Evolutionary conservation across 345 rosid species (phyloP), one percentile per base, ranked within the genome.

Genomic region (Viola odorata): DNA sequence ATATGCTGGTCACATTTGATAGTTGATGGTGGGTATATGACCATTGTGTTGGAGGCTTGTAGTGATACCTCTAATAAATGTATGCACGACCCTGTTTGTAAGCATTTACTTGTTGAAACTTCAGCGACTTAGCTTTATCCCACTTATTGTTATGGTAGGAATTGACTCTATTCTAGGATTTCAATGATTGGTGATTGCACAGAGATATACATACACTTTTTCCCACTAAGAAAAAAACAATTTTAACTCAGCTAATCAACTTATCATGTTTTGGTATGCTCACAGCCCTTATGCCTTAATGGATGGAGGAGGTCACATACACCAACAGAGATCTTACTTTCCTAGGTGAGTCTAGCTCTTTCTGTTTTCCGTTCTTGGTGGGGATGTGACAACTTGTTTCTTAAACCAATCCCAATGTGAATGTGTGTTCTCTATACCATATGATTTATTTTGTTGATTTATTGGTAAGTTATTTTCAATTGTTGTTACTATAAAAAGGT

Each of bases 281-380:
- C 70, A 70, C 74, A 89, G 98, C 60, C 70, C n/a, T 67, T 72
- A 67, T 42, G 60, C 41, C 48, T 74, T 69, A 62, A 65, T 76
- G 55, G 75, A 80, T 75, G 90, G 64, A 73, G 48, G 65, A 44
- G 75, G 63, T 23, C 75, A 76, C 65, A 61, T 71, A 57, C 69
- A 55, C 67, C 76, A 3, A 53, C 67, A 32, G 42, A 82, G 73
- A 76, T 74, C 53, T 56, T 85, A 87, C 78, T 87, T 85, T 82
- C 96, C 96, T 14, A 38, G 32, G 32, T 23, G 32, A 23, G 32
- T 23, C 32, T 23, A 23, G 80, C 89, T 79, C 32, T 23, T 47
- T 47, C 1, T 12, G n/a, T 47, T 47, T 47, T n/a, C 13, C 12
- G 8, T n/a, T 6, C 13, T 47, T 10, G 13, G n/a, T 47, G 50